Percentiles rank a stretch among this genome's conserved stretches.
Conservation (phyloP, 371 early-diverging fungal species). For the Batkoa obscura region DNA sequence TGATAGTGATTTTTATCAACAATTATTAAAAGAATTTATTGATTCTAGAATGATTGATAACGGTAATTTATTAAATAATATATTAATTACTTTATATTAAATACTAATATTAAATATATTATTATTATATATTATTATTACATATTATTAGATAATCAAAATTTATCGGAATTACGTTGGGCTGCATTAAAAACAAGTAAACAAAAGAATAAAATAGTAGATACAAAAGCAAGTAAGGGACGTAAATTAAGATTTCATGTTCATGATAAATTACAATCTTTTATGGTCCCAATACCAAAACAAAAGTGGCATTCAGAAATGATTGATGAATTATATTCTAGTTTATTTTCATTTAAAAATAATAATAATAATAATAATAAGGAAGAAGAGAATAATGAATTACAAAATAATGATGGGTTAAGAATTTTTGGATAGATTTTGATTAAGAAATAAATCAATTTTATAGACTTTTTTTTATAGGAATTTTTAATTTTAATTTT, state of each 20-base stretch:
- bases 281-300: constrained; percentile 80
- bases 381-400: no score
- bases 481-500: no score
- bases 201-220: constrained; percentile 58
- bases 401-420: no score
- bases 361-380: no score
- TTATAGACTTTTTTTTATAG: no score
- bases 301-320: constrained; percentile 82
- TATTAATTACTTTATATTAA: no score
- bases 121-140: constrained; percentile 42
- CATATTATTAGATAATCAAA: no score
- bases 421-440: no score
- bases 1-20: constrained; percentile 87
- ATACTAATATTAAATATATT: no score
- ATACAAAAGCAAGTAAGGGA: constrained; percentile 81
- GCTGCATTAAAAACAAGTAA: constrained; percentile 44
- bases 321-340: constrained; percentile 69
- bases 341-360: no score
- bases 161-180: constrained; percentile 65
- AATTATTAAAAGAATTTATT: constrained; percentile 76
- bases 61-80: no score
- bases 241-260: constrained; percentile 77
- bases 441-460: no score
- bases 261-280: constrained; percentile 84
- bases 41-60: constrained; percentile 77